Percentiles rank a stretch among this genome's conserved stretches.
Evolutionary conservation across 2,329 filamentous ascomycete species (phyloP).

Genomic region (Trichophyton verrucosum): DNA sequence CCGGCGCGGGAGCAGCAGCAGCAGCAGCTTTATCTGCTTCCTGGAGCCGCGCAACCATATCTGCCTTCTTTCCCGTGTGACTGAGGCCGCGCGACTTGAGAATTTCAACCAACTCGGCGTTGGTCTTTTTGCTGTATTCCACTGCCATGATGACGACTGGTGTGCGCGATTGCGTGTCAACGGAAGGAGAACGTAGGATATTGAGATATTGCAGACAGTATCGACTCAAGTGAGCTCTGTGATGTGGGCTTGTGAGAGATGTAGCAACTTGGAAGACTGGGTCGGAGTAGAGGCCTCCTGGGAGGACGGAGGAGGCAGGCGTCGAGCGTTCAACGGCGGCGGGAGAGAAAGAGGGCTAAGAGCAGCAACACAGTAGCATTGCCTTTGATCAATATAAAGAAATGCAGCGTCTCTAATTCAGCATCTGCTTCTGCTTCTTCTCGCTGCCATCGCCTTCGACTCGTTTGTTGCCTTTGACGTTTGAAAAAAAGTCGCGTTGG

Average conservation of each 20-base stretch:
- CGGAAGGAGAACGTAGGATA: background rate
- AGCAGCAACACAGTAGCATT: background rate
- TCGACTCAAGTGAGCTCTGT: background rate
- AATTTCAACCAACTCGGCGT: conserved; percentile 38
- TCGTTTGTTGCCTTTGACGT: background rate
- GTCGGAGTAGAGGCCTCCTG: background rate
- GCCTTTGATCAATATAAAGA: background rate
- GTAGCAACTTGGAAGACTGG: background rate
- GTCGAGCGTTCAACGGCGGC: background rate
- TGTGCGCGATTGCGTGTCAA: background rate
- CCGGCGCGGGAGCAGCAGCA: conserved; percentile 8
- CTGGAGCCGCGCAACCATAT: conserved; percentile 36
- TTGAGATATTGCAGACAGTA: background rate
- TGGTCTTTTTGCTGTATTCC: conserved; percentile 40
- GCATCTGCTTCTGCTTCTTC: background rate
- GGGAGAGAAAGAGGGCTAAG: background rate
- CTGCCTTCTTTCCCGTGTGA: conserved; percentile 39
- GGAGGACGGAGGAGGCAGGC: background rate
- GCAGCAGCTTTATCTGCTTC: conserved; percentile 35
- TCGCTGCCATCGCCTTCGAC: background rate
- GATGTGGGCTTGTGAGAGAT: too few relatives aligned
- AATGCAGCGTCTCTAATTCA: background rate
- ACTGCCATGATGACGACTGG: conserved; percentile 22
- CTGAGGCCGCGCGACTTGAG: conserved; percentile 38
- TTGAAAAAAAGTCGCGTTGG: background rate